Evolutionary conservation across 192 early-diverging fungal genomes (phyloP), one percentile per base, ranked within the genome.

Genomic region (Phlyctochytrium arcticum): DNA sequence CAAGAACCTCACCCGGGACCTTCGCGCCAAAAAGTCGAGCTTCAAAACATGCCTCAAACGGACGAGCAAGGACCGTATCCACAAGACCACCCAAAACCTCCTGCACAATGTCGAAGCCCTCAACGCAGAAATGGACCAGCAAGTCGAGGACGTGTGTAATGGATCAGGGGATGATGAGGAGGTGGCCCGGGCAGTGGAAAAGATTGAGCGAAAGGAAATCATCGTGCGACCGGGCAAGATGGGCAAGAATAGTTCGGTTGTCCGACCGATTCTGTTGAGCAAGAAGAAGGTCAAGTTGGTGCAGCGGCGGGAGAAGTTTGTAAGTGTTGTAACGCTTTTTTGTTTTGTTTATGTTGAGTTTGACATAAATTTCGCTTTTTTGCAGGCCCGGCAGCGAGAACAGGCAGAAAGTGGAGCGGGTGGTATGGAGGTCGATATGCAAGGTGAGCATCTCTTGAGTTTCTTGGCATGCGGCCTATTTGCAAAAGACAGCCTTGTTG

Each of bases 241-340:
- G 36, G 64, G 64, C 21, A 66, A 66, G 44, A 55, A 66, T 42
- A 66, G 46, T 39, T 46, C 36, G 9, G 32, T 66, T 21, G 36
- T 57, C 9, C 12, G 44, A 1, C 64, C 64, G 5, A 55, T 9
- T 21, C 15, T 66, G 21, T 42, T 66, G 7, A 66, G 42, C 54
- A 55, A 66, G 64, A 66, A 66, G 44, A 66, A 66, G 54, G 19
- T 57, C 24, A 6, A 54, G 29, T 19, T 17, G 44, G 29, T 66
- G 54, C n/a, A 46, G 36, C 55, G 37, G 6, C 17, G 10, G 9
- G 36, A 57, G 37, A 66, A 66, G 47, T 44, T 36, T n/a, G 55
- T 57, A 36, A 17, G 55, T 57, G 12, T 4, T 10, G 17, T n/a
- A 33, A 19, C 0, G 35, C 8, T 19, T 12, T 57, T 15, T 36